Evolutionary conservation across 192 early-diverging fungal genomes (phyloP).

Genomic region (Rhizophagus clarus): DNA sequence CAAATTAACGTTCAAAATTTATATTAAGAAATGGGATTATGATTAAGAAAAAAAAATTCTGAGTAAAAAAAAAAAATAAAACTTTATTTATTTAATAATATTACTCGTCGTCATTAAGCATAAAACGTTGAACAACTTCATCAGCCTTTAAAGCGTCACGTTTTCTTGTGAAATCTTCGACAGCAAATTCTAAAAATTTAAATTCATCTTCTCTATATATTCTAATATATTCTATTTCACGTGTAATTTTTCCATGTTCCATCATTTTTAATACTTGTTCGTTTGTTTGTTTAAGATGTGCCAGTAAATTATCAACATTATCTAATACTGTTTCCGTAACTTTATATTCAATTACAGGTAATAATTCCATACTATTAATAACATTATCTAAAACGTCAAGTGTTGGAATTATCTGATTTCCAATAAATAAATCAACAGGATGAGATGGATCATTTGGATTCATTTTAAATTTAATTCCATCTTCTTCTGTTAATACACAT

Average conservation of each 20-base stretch:
- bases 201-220: slow-evolving; percentile 30
- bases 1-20: not conserved
- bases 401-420: slow-evolving; percentile 9
- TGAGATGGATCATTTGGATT: not conserved
- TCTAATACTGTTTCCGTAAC: slow-evolving; percentile 8
- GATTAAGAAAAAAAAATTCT: too few relatives aligned
- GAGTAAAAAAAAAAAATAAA: too few relatives aligned
- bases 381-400: slow-evolving; percentile 11
- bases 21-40: too few relatives aligned
- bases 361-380: slow-evolving; percentile 3
- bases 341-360: slow-evolving; percentile 8
- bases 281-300: slow-evolving; percentile 20
- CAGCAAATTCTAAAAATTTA: slow-evolving; percentile 23
- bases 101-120: not conserved
- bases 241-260: slow-evolving; percentile 21
- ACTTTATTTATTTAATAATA: too few relatives aligned
- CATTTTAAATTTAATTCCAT: slow-evolving; percentile 25
- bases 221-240: slow-evolving; percentile 26
- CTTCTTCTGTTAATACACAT: slow-evolving; percentile 28
- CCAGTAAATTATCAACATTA: slow-evolving; percentile 11
- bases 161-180: slow-evolving; percentile 29
- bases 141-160: slow-evolving; percentile 16
- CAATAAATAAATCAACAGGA: slow-evolving; percentile 12
- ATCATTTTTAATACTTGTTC: slow-evolving; percentile 28
- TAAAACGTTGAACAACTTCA: slow-evolving; percentile 18